Base-by-base conservation (phyloP, 2,329 filamentous ascomycete species). In the Eutypa lata region DNA sequence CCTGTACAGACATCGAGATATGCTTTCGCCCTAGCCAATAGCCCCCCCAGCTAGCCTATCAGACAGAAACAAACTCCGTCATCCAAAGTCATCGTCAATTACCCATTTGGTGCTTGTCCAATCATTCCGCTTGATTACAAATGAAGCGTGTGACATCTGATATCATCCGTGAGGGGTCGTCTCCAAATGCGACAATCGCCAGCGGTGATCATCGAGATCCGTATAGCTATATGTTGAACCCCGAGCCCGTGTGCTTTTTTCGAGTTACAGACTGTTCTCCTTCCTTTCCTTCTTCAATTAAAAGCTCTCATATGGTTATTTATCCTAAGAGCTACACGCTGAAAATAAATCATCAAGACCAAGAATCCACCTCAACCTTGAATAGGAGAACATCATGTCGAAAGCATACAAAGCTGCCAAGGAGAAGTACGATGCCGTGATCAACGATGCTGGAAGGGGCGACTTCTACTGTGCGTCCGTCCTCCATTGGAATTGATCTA, bases 391-490 rank as follows among this genome's bases (percentile, higher is more conserved):
- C 51, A 60, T 19, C 31, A 68, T 68, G 66, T 67, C 66, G 6
- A 68, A 67, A 53, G 52, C 57, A 31, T 65, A 58, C 33, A 46
- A 57, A n/a, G 51, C 57, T n/a, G 66, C 66, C 35, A 69, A 67
- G 57, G 66, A 68, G 54, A 69, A 67, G 56, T 69, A 66, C 45
- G 64, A 69, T 49, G 66, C 65, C 47, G 60, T 69, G 6, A 48
- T 69, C 14, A 64, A 67, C 51, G 65, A 69, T 53, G 65, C 66
- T 10, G 65, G 65, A 8, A 61, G 66, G 7, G 63, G 57, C 14
- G 66, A 68, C 54, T 67, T 56, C 37, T 60, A 62, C 19, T 67
- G 66, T 69, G 52, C 62, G 66, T 56, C 42, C 3, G 19, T 18
- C n/a, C n/a, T n/a, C n/a, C n/a, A n/a, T n/a, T n/a, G n/a, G n/a